phyloP scores from a whole-genome alignment of 1,139 yeast genomes.

The Saccharomycopsis crataegensis region DNA sequence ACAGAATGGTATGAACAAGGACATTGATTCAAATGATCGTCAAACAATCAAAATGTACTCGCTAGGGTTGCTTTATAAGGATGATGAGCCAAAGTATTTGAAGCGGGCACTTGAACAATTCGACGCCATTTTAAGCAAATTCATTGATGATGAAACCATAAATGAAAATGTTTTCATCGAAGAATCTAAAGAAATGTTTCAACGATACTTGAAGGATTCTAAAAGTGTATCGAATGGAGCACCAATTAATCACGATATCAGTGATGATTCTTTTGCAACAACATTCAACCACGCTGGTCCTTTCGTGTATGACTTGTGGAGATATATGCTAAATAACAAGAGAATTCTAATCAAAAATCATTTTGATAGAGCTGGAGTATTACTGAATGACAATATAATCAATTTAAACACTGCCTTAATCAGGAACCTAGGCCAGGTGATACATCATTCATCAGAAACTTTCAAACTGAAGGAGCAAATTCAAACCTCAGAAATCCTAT shows the following conservation, averaged over 20 bases:
- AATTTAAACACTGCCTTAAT: slow-evolving; percentile 15
- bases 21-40: slow-evolving; percentile 9
- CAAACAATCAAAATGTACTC: slow-evolving; percentile 15
- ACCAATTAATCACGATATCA: neutral
- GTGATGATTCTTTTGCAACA: neutral
- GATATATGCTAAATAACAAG: slow-evolving; percentile 7
- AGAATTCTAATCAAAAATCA: slow-evolving; percentile 14
- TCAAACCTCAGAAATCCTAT: neutral
- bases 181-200: neutral
- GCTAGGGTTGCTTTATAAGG: slow-evolving; percentile 11
- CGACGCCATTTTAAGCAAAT: neutral
- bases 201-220: neutral
- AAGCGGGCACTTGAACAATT: neutral
- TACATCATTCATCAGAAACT: neutral
- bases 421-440: neutral
- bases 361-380: slow-evolving; percentile 1
- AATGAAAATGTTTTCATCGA: neutral
- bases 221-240: neutral
- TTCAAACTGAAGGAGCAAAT: neutral
- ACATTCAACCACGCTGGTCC: slow-evolving; percentile 13
- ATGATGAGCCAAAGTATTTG: neutral
- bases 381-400: slow-evolving; percentile 1
- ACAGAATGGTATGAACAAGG: slow-evolving; percentile 15
- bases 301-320: slow-evolving; percentile 7
- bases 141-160: neutral